Base-by-base conservation (phyloP, 2,329 filamentous ascomycete genomes). In the Fusarium luffae region DNA sequence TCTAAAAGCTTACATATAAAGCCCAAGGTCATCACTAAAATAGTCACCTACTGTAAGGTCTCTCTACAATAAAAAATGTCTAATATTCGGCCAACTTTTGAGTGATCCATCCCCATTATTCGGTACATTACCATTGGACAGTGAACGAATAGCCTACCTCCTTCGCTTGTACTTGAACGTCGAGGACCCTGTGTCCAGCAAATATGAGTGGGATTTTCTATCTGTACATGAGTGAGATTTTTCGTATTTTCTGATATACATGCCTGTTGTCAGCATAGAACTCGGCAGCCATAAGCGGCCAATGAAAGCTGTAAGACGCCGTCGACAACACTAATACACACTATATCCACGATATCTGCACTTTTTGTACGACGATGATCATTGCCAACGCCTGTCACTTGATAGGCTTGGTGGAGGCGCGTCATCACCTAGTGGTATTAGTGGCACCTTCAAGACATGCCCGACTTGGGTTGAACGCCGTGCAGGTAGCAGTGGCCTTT, bases 401-500 rank as follows among this genome's bases (percentile, higher is more conserved):
- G 43, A 46, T 66, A 62, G 61, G 63, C 23, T 30, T 41, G 19
- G 62, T 41, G 62, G 54, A 50, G 55, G 34, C 44, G 42, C 28
- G 21, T 12, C 46, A 40, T 43, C 40, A 47, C 65, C 32, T 34
- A 14, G 37, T 19, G 32, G 16, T 34, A 8, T 32, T 46, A 43
- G 56, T 54, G 49, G 47, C 48, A 54, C 18, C n/a, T 50, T 27
- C 18, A 66, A 52, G 34, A 43, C 55, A 66, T n/a, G 14, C 47
- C 61, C 25, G 52, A 66, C 28, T 60, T 43, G 62, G 62, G 27
- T 37, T 40, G 59, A 64, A 59, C 13, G 32, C 52, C 23, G 28
- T 43, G 44, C 25, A 32, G 14, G 13, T 54, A 46, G 25, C 44
- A 34, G 30, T 27, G 28, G 21, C 52, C 21, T 34, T 46, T 30